These are phyloP conservation scores for Saturnispora saitoi DNA, from an alignment of 805 yeast species.

Conservation along the genomic window DNA sequence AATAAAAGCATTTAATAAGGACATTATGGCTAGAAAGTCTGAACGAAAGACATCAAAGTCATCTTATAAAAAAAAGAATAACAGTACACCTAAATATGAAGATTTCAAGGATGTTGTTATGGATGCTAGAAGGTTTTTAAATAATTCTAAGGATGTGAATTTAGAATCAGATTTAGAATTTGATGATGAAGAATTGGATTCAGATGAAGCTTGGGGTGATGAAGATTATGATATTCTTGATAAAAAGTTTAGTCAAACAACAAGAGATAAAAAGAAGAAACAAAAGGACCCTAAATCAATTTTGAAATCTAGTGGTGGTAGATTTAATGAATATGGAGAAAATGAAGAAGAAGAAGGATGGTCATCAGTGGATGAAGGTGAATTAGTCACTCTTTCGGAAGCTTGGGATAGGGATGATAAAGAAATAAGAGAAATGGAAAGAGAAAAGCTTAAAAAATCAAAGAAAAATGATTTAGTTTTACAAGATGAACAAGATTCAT, in stretches of 20 bases:
- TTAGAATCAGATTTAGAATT: constrained; percentile 25
- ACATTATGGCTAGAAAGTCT: constrained; percentile 4
- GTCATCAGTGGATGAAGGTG: constrained; percentile 66
- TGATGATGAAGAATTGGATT: constrained; percentile 36
- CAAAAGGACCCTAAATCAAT: not conserved
- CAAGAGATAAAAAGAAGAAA: constrained; percentile 40
- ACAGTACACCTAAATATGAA: constrained; percentile 3
- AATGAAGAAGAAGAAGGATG: constrained; percentile 58
- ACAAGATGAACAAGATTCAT: constrained; percentile 16
- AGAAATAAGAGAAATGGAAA: constrained; percentile 24
- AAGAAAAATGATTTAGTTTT: constrained; percentile 17
- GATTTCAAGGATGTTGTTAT: constrained; percentile 25
- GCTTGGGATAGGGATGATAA: constrained; percentile 80
- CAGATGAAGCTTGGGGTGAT: constrained; percentile 84
- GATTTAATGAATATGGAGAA: constrained; percentile 29
- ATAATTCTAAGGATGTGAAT: not conserved
- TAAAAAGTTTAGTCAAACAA: constrained; percentile 60
- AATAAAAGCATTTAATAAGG: not conserved
- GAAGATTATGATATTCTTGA: constrained; percentile 56
- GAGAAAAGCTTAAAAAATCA: not conserved
- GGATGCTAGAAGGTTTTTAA: constrained; percentile 27
- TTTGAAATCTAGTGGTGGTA: constrained; percentile 10
- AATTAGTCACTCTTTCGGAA: constrained; percentile 70
- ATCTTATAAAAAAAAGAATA: not conserved
- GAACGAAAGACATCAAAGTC: constrained; percentile 15